A percentile compares a stretch with the other conserved stretches of the same genome.
These are phyloP conservation scores for Ophidiomyces ophidiicola DNA, from an alignment of 2,329 filamentous ascomycete genomes.

Conservation along the genomic window DNA sequence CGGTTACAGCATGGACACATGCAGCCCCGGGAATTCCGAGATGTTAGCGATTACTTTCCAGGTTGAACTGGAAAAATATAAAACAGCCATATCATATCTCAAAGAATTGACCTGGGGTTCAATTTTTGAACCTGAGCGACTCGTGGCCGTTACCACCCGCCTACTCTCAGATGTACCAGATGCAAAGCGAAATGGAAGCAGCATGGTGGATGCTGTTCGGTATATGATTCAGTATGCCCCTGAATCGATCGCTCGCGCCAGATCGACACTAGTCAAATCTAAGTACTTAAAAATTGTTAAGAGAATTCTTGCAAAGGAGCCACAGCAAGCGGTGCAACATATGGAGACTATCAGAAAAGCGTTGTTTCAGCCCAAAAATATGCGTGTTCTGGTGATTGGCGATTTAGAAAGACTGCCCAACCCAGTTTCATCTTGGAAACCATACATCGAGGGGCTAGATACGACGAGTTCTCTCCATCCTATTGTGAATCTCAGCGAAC, in stretches of 20 bases:
- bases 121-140: constrained; percentile 64
- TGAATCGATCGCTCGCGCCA: constrained; percentile 63
- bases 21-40: constrained; percentile 57
- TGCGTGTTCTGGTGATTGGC: constrained; percentile 72
- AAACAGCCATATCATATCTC: constrained; percentile 69
- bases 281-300: constrained; percentile 77
- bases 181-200: constrained; percentile 66
- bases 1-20: constrained; percentile 60
- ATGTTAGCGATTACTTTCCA: constrained; percentile 71
- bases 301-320: constrained; percentile 64
- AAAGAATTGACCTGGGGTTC: constrained; percentile 77
- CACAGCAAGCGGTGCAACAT: constrained; percentile 60
- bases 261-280: constrained; percentile 71
- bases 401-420: constrained; percentile 62
- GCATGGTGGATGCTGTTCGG: constrained; percentile 51
- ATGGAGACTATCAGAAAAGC: constrained; percentile 64
- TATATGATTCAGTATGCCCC: constrained; percentile 69
- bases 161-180: constrained; percentile 86
- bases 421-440: constrained; percentile 69
- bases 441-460: constrained; percentile 44
- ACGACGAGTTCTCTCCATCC: constrained; percentile 48
- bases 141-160: constrained; percentile 57
- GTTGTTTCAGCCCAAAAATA: constrained; percentile 73
- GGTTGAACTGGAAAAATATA: constrained; percentile 79
- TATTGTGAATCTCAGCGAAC: constrained; percentile 55